Evolutionary conservation across 192 early-diverging fungal species (phyloP).

Genomic region (Gonapodya sp.): DNA sequence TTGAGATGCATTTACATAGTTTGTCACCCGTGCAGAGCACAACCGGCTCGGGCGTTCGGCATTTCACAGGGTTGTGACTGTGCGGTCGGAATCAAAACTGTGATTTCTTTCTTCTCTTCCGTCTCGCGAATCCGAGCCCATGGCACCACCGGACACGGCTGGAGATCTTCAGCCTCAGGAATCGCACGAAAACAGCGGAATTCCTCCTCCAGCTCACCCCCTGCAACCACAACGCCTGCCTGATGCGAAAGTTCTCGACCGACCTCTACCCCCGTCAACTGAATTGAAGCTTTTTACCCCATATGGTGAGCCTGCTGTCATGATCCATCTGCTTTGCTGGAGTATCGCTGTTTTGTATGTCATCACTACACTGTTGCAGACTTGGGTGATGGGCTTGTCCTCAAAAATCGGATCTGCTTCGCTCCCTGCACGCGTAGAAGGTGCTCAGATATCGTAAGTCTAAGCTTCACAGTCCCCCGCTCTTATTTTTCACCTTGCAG

Average conservation of each 20-base stretch:
- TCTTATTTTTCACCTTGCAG: background rate
- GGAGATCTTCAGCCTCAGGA: too few relatives aligned
- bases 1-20: too few relatives aligned
- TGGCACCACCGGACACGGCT: too few relatives aligned
- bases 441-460: background rate
- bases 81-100: too few relatives aligned
- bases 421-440: constrained; percentile 1
- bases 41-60: too few relatives aligned
- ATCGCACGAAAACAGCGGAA: too few relatives aligned
- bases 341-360: background rate
- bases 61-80: too few relatives aligned
- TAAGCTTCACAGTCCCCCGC: background rate
- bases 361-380: background rate
- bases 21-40: too few relatives aligned
- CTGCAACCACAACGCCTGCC: background rate
- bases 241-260: background rate
- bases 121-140: too few relatives aligned
- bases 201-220: too few relatives aligned
- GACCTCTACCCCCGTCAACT: background rate
- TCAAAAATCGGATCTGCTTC: background rate
- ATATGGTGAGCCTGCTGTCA: background rate
- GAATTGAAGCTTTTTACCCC: background rate
- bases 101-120: too few relatives aligned
- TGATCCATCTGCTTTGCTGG: background rate
- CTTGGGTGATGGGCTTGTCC: background rate